A percentile compares a stretch with the other conserved stretches of the same genome.
Conservation (phyloP, 164 flowering plant genomes). For the Houttuynia cordata region DNA sequence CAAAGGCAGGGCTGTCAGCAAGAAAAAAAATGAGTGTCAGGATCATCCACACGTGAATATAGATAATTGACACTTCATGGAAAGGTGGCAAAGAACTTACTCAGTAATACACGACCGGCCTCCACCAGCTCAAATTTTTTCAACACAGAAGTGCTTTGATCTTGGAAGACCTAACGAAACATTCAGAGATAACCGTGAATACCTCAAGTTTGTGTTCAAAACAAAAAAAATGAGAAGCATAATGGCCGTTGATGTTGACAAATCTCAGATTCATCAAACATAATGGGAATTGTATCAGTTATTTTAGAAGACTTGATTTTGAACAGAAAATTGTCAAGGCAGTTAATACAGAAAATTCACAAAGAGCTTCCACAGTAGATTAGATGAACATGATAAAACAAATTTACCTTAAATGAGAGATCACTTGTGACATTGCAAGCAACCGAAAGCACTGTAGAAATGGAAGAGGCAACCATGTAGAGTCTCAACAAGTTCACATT, state of each 20-base stretch:
- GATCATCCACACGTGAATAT: background rate
- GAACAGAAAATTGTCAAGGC: background rate
- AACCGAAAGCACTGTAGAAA: slow-evolving; percentile 24
- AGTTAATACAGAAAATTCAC: background rate
- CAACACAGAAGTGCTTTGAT: background rate
- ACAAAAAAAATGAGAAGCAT: background rate
- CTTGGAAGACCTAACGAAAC: background rate
- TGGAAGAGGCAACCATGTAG: slow-evolving; percentile 32
- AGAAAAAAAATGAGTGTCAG: background rate
- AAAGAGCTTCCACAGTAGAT: background rate
- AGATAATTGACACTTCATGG: background rate
- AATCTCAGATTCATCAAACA: background rate
- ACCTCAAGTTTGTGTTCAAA: background rate
- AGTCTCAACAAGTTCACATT: slow-evolving; percentile 31
- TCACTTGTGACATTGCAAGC: slow-evolving; percentile 16
- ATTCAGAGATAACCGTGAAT: too few relatives aligned
- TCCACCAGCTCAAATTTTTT: background rate
- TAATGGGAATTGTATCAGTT: too few relatives aligned
- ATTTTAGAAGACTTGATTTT: background rate
- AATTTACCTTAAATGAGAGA: slow-evolving; percentile 31
- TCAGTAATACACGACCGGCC: background rate
- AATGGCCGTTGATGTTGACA: background rate
- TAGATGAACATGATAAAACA: background rate
- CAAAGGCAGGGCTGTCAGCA: slow-evolving; percentile 22
- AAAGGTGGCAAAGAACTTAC: background rate